A percentile compares a stretch with the other conserved stretches of the same genome.
Conservation (phyloP, 169 alveolate genomes). For the Cryptosporidium parvum region DNA sequence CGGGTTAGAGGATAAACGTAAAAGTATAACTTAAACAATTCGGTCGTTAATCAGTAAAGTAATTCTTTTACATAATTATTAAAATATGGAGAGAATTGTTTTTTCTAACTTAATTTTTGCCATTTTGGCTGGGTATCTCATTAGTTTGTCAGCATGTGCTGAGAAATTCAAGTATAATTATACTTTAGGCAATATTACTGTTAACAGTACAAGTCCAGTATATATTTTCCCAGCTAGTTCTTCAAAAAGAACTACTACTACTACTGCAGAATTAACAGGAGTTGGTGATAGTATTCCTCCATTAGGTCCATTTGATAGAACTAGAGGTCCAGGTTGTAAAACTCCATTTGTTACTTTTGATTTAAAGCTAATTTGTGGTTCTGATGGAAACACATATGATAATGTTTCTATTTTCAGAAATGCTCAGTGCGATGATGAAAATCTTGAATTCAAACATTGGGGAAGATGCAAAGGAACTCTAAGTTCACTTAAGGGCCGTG, state of each 20-base stretch:
- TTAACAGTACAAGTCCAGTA: constrained; percentile 1
- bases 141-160: not conserved
- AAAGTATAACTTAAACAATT: not conserved
- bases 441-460: constrained; percentile 10
- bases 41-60: not conserved
- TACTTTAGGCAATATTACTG: not conserved
- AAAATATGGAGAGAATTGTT: not conserved
- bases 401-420: constrained; percentile 50
- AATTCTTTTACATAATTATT: not conserved
- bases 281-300: not conserved
- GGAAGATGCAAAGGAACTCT: constrained; percentile 34
- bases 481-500: not conserved
- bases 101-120: not conserved
- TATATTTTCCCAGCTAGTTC: not conserved
- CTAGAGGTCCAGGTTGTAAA: constrained; percentile 66
- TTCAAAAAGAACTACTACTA: not conserved
- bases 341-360: constrained; percentile 40
- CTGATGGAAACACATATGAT: constrained; percentile 34
- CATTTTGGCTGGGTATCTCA: not conserved
- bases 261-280: not conserved
- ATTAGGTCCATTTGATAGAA: constrained; percentile 56
- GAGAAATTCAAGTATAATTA: not conserved
- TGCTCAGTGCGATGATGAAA: constrained; percentile 68
- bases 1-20: constrained; percentile 11
- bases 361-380: constrained; percentile 57